phyloP scores from a whole-genome alignment of 2,329 filamentous ascomycete genomes.

The Fusarium sp. region DNA sequence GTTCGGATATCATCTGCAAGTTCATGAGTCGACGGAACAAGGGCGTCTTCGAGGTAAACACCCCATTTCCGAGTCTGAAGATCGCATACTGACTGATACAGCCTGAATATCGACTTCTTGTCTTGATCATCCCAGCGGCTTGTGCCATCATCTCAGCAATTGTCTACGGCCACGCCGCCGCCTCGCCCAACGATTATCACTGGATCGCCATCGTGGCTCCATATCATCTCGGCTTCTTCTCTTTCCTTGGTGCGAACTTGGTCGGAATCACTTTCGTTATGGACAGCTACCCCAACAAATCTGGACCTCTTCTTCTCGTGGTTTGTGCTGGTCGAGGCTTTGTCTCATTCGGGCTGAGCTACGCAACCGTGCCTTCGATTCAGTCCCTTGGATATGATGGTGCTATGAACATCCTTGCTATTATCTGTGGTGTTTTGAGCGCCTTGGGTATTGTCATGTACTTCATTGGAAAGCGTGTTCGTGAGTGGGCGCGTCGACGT shows the following conservation, averaged over 20 bases:
- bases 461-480: neutral
- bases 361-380: neutral
- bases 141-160: neutral
- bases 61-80: accelerated
- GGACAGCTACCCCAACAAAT: slow-evolving; percentile 11
- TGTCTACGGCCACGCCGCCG: neutral
- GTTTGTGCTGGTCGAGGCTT: slow-evolving; percentile 1
- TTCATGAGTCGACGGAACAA: slow-evolving; percentile 4
- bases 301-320: neutral
- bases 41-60: neutral
- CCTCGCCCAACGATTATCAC: neutral
- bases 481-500: slow-evolving; percentile 1
- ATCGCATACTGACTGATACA: accelerated
- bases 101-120: slow-evolving; percentile 3
- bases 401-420: slow-evolving; percentile 11
- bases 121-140: neutral
- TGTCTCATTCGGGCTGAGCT: neutral
- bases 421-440: neutral
- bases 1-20: neutral
- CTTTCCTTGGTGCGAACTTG: neutral
- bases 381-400: neutral
- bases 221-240: slow-evolving; percentile 6
- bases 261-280: slow-evolving; percentile 4
- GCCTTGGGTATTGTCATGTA: neutral
- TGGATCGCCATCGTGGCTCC: neutral